phyloP scores from a whole-genome alignment of 768 basidiomycete species.

The Rhizopogon vinicolor region DNA sequence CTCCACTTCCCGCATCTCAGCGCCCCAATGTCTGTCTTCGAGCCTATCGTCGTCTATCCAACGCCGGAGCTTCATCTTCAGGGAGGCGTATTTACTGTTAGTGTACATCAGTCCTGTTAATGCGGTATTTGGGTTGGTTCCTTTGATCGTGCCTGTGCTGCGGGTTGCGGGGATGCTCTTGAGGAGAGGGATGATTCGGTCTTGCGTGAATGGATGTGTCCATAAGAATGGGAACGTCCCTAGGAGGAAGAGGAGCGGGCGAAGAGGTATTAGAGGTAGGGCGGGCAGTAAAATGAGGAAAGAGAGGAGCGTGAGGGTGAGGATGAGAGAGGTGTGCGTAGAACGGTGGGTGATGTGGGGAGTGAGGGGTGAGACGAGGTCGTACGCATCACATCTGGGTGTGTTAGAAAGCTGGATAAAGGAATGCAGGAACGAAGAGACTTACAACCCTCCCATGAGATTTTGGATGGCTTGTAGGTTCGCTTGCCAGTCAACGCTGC shows the following conservation, averaged over 20 bases:
- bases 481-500: slow-evolving; percentile 75
- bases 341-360: slow-evolving; percentile 47
- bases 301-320: slow-evolving; percentile 39
- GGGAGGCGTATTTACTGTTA: slow-evolving; percentile 6
- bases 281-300: slow-evolving; percentile 14
- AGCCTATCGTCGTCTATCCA: slow-evolving; percentile 64
- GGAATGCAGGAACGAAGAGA: slow-evolving; percentile 4
- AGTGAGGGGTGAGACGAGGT: slow-evolving; percentile 43
- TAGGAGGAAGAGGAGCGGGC: slow-evolving; percentile 33
- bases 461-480: slow-evolving; percentile 91
- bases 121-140: background rate
- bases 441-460: slow-evolving; percentile 80
- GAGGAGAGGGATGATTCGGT: slow-evolving; percentile 26
- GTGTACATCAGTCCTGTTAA: background rate
- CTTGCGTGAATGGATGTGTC: slow-evolving; percentile 44
- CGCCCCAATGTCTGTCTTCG: slow-evolving; percentile 57
- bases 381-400: slow-evolving; percentile 57
- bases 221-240: slow-evolving; percentile 49
- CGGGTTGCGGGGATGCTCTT: background rate
- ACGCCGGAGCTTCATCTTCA: slow-evolving; percentile 14
- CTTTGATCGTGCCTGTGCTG: background rate
- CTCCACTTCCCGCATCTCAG: slow-evolving; percentile 65
- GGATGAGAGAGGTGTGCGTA: slow-evolving; percentile 49
- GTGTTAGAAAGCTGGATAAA: background rate
- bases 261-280: slow-evolving; percentile 31